Evolutionary conservation across 768 basidiomycete species (phyloP).

Genomic region (Pisolithus orientalis): DNA sequence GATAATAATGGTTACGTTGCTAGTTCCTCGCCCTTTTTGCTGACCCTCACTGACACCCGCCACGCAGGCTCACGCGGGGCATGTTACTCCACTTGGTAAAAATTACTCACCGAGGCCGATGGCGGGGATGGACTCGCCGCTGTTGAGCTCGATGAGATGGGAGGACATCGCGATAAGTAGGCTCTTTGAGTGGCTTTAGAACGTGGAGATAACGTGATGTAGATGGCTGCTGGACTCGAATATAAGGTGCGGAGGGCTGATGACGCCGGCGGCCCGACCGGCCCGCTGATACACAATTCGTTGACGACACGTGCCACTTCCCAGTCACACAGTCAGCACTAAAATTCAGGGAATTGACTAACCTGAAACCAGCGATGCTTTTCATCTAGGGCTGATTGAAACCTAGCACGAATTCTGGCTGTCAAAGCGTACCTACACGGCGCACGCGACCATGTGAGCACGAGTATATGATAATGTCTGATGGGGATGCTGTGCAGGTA

Average conservation of each 20-base stretch:
- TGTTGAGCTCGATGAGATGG: constrained; percentile 56
- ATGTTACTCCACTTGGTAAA: constrained; percentile 14
- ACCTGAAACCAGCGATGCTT: neutral
- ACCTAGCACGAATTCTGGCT: too few species aligned
- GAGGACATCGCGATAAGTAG: constrained; percentile 25
- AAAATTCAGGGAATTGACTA: too few species aligned
- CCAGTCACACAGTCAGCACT: too few species aligned
- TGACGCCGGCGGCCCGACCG: neutral
- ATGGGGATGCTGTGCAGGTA: neutral
- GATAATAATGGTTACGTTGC: neutral
- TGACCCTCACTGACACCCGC: neutral
- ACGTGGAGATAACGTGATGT: neutral
- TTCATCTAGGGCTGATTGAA: neutral
- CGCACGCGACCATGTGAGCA: constrained; percentile 45
- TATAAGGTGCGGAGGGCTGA: neutral
- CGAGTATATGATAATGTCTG: constrained; percentile 6
- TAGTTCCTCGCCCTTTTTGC: neutral
- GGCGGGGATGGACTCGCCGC: constrained; percentile 47
- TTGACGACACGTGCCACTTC: too few species aligned
- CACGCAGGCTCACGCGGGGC: neutral
- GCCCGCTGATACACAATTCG: neutral
- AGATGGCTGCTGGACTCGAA: neutral
- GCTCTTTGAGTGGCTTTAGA: neutral
- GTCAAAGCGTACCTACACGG: constrained; percentile 27
- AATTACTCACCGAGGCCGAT: constrained; percentile 49